Base-by-base conservation (phyloP, 169 alveolate genomes). In the Plasmodium sp. region DNA sequence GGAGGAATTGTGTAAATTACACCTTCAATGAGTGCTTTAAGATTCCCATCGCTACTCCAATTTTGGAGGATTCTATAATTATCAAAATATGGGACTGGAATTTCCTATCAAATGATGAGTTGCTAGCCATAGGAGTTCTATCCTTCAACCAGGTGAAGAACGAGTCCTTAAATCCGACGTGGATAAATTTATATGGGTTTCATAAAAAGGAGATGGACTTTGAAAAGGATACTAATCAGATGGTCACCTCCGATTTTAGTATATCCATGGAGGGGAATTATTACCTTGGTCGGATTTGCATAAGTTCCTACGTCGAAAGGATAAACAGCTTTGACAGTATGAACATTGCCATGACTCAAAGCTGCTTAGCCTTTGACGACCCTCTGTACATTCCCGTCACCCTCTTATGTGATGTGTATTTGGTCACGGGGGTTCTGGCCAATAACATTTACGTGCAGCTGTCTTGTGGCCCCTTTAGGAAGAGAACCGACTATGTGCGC, bases 21-120 rank as follows among this genome's bases (percentile, higher is more conserved):
- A 96, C 98, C 73, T 98, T 97, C 95, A 98, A 98, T 95, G 99
- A 98, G 84, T 97, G 99, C 90, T 97, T 98, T 93, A 95, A 98
- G 85, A 96, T 98, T 41, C 99, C 99, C 18, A 97, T 98, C 33
- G 83, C 97, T 48, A 97, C 98, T 27, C 99, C 99, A 14, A 94
- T 98, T 18, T 96, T 97, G 58, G 99, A 98, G 83, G 99, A 98
- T 82, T 95, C 97, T 75, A 97, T 98, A 10, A 81, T 98, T 56
- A 84, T 98, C 45, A 97, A 97, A 94, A 93, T 98, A 18, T 98
- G 99, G 99, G 98, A 97, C 94, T 80, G 86, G 79, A 88, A 93
- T 75, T 85, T 84, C 48, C 71, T 93, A 71, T 33, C 93, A 31
- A 72, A 79, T 36, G 96, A 94, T 51, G 91, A 84, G 67, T 43